Percentiles rank a stretch among this genome's conserved stretches.
Conservation (phyloP, 345 rosid genomes). For the Corchorus olitorius region DNA sequence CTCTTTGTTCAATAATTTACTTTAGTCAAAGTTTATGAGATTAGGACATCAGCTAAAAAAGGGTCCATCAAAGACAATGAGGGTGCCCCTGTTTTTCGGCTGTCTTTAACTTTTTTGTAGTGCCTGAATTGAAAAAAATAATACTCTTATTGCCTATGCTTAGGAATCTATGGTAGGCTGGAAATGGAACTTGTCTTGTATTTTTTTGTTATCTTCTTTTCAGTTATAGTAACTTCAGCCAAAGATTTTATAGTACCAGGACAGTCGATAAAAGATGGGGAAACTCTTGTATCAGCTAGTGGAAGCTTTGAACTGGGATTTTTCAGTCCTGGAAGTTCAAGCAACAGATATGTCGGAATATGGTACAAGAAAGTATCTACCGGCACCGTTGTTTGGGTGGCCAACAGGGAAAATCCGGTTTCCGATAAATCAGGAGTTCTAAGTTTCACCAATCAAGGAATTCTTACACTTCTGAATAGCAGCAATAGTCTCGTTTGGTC, state of each 20-base stretch:
- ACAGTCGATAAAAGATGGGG: conserved; percentile 14
- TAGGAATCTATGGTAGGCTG: not conserved
- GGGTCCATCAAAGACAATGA: not conserved
- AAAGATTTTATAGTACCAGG: not conserved
- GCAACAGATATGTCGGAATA: conserved; percentile 10
- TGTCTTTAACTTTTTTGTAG: not conserved
- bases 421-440: conserved; percentile 32
- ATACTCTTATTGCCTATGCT: not conserved
- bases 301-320: conserved; percentile 11
- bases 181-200: not conserved
- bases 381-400: conserved; percentile 42
- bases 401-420: conserved; percentile 42
- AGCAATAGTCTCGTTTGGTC: conserved; percentile 32
- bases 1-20: not conserved
- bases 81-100: not conserved
- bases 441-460: conserved; percentile 25
- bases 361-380: conserved; percentile 9
- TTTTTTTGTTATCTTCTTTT: not conserved
- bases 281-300: conserved; percentile 37
- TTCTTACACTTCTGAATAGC: conserved; percentile 20
- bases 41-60: not conserved
- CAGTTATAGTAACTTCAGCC: not conserved
- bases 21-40: not conserved
- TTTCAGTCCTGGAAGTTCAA: conserved; percentile 3
- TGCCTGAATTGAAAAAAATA: not conserved